Evolutionary conservation across 768 basidiomycete genomes (phyloP).

Genomic region (Cytidiella melzeri): DNA sequence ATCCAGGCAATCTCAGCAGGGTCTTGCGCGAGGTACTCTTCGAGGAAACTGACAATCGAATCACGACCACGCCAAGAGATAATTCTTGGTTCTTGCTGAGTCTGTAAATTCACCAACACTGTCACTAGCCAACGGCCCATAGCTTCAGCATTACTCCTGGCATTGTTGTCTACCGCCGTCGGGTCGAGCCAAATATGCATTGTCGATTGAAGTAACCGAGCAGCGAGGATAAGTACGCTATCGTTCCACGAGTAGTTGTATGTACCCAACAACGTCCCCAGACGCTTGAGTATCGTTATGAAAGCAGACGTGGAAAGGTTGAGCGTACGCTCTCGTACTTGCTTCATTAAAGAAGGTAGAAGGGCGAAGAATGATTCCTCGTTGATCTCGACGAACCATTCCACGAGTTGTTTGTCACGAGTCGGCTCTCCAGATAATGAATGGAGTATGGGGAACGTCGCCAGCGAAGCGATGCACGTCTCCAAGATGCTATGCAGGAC

Average conservation of each 20-base stretch:
- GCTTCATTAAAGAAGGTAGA: slow-evolving; percentile 42
- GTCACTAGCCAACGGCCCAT: slow-evolving; percentile 45
- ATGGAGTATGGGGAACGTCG: slow-evolving; percentile 58
- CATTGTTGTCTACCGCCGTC: slow-evolving; percentile 33
- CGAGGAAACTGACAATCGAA: slow-evolving; percentile 56
- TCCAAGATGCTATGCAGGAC: slow-evolving; percentile 33
- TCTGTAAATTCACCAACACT: slow-evolving; percentile 29
- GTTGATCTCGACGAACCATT: slow-evolving; percentile 42
- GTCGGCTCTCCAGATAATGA: slow-evolving; percentile 51
- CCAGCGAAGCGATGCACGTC: slow-evolving; percentile 54
- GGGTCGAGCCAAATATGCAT: slow-evolving; percentile 48
- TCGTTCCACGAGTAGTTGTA: slow-evolving; percentile 55
- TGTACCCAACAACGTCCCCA: slow-evolving; percentile 44
- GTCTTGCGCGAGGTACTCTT: slow-evolving; percentile 55
- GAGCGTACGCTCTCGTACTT: slow-evolving; percentile 47
- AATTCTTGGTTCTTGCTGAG: slow-evolving; percentile 22
- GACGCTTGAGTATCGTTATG: slow-evolving; percentile 44
- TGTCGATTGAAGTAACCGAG: slow-evolving; percentile 64
- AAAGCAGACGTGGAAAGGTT: slow-evolving; percentile 45
- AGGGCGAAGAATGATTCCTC: slow-evolving; percentile 42
- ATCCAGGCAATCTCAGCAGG: slow-evolving; percentile 48
- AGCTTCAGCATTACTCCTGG: slow-evolving; percentile 33
- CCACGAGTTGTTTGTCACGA: slow-evolving; percentile 54
- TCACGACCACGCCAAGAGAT: slow-evolving; percentile 68
- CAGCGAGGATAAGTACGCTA: slow-evolving; percentile 42